Percentiles rank a stretch among this genome's conserved stretches.
Evolutionary conservation across 2,329 filamentous ascomycete genomes (phyloP).

Genomic region (Aspergillus fischeri): DNA sequence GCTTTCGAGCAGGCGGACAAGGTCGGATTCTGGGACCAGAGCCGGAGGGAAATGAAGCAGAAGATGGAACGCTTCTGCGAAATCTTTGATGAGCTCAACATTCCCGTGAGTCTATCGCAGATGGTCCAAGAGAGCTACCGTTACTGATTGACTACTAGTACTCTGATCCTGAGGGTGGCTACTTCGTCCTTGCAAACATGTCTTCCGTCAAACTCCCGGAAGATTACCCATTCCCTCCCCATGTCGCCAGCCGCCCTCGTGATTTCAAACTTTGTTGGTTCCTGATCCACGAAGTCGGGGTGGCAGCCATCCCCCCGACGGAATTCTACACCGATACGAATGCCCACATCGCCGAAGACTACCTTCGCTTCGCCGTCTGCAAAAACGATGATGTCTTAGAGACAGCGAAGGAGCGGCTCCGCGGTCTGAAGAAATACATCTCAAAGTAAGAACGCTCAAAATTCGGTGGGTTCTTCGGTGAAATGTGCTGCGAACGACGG

Average conservation of each 20-base stretch:
- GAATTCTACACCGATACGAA: slow-evolving; percentile 93
- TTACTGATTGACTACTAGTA: slow-evolving; percentile 46
- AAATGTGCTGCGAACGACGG: not conserved
- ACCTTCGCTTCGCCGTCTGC: slow-evolving; percentile 91
- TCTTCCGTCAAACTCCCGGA: slow-evolving; percentile 77
- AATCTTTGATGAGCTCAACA: slow-evolving; percentile 68
- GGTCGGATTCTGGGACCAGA: slow-evolving; percentile 81
- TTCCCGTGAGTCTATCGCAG: slow-evolving; percentile 50
- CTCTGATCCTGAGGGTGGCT: slow-evolving; percentile 91
- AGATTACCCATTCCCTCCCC: slow-evolving; percentile 81
- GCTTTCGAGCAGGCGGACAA: slow-evolving; percentile 88
- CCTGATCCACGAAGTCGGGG: slow-evolving; percentile 90
- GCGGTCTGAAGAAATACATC: slow-evolving; percentile 70
- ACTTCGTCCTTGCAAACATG: slow-evolving; percentile 96
- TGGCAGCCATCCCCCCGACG: slow-evolving; percentile 92
- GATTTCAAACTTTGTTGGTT: slow-evolving; percentile 98
- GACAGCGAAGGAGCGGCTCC: slow-evolving; percentile 69
- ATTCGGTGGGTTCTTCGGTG: slow-evolving; percentile 3
- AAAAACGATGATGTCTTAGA: slow-evolving; percentile 86
- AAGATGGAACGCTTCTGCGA: slow-evolving; percentile 87
- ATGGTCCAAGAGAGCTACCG: not conserved
- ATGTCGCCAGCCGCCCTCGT: slow-evolving; percentile 78
- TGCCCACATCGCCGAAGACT: slow-evolving; percentile 82
- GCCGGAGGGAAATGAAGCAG: slow-evolving; percentile 78
- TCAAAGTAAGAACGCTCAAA: slow-evolving; percentile 18